A percentile compares a stretch with the other conserved stretches of the same genome.
phyloP scores from a whole-genome alignment of 805 yeast genomes.

The Saccharomycopsis microspora region DNA sequence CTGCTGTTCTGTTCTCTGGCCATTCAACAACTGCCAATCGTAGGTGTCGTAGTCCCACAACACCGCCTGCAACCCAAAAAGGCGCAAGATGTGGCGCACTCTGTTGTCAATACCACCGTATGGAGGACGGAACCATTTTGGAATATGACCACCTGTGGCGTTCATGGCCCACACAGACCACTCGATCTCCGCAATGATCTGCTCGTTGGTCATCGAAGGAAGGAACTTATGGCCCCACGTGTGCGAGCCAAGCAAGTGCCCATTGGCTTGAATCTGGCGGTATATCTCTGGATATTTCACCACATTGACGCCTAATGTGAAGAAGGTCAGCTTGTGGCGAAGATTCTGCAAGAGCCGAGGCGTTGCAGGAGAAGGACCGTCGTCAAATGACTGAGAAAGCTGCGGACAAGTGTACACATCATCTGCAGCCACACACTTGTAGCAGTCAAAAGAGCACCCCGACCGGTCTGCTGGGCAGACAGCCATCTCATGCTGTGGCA shows the following conservation, averaged over 20 bases:
- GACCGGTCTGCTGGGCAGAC: constrained; percentile 41
- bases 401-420: constrained; percentile 68
- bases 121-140: constrained; percentile 94
- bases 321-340: constrained; percentile 57
- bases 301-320: constrained; percentile 74
- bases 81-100: constrained; percentile 65
- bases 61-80: constrained; percentile 79
- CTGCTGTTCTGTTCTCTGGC: constrained; percentile 37
- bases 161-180: constrained; percentile 99
- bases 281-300: constrained; percentile 70
- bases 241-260: constrained; percentile 80
- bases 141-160: constrained; percentile 79
- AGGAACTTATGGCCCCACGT: constrained; percentile 89
- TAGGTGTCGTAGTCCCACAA: constrained; percentile 87
- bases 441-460: constrained; percentile 80
- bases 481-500: constrained; percentile 42
- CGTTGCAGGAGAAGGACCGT: constrained; percentile 81
- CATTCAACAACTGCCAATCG: constrained; percentile 71
- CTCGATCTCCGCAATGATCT: constrained; percentile 77
- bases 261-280: constrained; percentile 37
- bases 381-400: constrained; percentile 86
- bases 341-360: constrained; percentile 44
- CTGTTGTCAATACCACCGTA: constrained; percentile 91
- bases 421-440: constrained; percentile 61
- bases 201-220: constrained; percentile 67